phyloP scores from a whole-genome alignment of 208 protist genomes.

The Leishmania mexicana region DNA sequence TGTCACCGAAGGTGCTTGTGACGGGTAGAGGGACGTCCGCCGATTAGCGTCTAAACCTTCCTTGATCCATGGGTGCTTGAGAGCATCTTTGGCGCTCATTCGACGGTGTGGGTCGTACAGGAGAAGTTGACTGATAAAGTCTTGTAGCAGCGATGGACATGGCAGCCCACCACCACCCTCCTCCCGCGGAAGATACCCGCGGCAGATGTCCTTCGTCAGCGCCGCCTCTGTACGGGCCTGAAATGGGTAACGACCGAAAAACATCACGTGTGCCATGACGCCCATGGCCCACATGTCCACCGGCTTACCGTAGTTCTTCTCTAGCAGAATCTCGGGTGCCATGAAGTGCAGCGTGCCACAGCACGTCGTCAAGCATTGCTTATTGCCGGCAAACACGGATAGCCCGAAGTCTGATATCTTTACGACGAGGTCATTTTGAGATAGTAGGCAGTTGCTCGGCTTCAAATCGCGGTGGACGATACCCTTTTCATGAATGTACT shows the following conservation, averaged over 20 bases:
- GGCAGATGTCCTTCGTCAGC: constrained; percentile 52
- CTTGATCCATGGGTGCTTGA: constrained; percentile 89
- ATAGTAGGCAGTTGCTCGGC: constrained; percentile 90
- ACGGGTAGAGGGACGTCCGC: constrained; percentile 16
- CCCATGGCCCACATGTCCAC: constrained; percentile 94
- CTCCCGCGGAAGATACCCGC: constrained; percentile 17
- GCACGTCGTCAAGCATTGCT: constrained; percentile 81
- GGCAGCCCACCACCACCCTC: neutral
- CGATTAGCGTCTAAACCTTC: constrained; percentile 34
- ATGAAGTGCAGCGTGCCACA: constrained; percentile 91
- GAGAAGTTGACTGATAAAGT: constrained; percentile 86
- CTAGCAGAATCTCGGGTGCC: constrained; percentile 89
- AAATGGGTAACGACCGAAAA: constrained; percentile 84
- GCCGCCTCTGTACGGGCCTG: constrained; percentile 39
- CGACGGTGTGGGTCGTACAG: constrained; percentile 63
- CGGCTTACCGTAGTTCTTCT: constrained; percentile 85
- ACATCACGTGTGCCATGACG: constrained; percentile 88
- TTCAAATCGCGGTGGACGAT: constrained; percentile 94
- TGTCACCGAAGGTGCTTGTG: neutral
- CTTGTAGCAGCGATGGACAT: constrained; percentile 44
- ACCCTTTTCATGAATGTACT: constrained; percentile 91
- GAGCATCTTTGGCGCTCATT: constrained; percentile 80
- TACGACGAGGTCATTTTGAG: constrained; percentile 61
- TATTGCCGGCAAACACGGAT: constrained; percentile 77
- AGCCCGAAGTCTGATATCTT: constrained; percentile 94